Evolutionary conservation across 768 basidiomycete genomes (phyloP).

Genomic region (Rhodocollybia butyracea): DNA sequence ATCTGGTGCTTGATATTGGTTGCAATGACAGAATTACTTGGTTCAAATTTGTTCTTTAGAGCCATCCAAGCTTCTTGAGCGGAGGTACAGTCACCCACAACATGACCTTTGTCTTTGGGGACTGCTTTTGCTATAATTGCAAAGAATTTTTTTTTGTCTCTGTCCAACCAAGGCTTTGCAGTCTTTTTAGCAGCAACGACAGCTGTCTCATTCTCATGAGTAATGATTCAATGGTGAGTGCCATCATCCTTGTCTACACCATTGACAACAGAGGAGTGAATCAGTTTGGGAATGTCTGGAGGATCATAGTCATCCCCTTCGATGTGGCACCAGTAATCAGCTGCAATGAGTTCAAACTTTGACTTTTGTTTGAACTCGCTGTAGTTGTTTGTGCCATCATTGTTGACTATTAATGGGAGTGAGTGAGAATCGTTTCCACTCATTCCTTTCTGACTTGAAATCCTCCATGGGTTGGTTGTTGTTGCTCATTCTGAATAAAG

Average conservation of each 20-base stretch:
- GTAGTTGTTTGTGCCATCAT: slow-evolving; percentile 2
- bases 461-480: too few relatives aligned
- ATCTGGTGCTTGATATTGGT: slow-evolving; percentile 11
- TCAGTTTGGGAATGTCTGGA: slow-evolving; percentile 11
- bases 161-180: slow-evolving; percentile 12
- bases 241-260: slow-evolving; percentile 8
- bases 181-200: slow-evolving; percentile 8
- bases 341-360: slow-evolving; percentile 9
- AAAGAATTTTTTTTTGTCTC: slow-evolving; percentile 12
- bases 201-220: slow-evolving; percentile 8
- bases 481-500: too few relatives aligned
- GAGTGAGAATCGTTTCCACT: not conserved
- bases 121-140: slow-evolving; percentile 12
- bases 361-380: slow-evolving; percentile 10
- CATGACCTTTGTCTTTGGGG: slow-evolving; percentile 7
- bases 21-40: slow-evolving; percentile 2
- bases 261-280: not conserved
- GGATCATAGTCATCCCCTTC: slow-evolving; percentile 10
- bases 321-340: slow-evolving; percentile 11
- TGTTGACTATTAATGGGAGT: not conserved
- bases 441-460: too few relatives aligned
- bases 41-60: slow-evolving; percentile 14
- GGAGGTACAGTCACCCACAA: slow-evolving; percentile 8
- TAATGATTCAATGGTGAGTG: not conserved
- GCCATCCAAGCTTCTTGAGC: slow-evolving; percentile 13